Conservation (phyloP, 352 stramenopile species). For the Globisporangium takayamanum region DNA sequence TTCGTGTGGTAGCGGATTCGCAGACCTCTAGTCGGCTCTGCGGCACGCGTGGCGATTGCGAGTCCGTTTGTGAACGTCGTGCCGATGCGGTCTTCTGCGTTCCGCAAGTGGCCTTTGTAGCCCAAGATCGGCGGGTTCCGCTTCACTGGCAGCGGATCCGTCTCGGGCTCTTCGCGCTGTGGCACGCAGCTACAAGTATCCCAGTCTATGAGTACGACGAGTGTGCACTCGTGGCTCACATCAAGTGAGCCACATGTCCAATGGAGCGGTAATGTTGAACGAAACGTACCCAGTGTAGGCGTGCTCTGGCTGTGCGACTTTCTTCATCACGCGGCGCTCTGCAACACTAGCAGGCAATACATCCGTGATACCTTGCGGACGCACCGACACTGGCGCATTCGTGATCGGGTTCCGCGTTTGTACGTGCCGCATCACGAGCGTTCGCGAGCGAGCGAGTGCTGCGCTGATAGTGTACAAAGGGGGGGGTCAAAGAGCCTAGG, state of each 20-base stretch:
- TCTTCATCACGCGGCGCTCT: constrained; percentile 63
- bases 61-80: constrained; percentile 65
- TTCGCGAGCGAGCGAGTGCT: constrained; percentile 57
- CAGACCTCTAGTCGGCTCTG: constrained; percentile 5
- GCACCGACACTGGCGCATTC: constrained; percentile 3
- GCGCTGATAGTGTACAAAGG: no score
- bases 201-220: not conserved
- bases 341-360: constrained; percentile 30
- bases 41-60: constrained; percentile 20
- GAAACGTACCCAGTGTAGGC: constrained; percentile 51
- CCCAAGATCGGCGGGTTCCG: constrained; percentile 43
- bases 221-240: not conserved
- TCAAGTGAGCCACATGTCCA: constrained; percentile 4
- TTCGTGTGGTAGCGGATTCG: no score
- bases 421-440: constrained; percentile 49
- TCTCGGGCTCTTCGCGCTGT: constrained; percentile 16
- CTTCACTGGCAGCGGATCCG: constrained; percentile 15
- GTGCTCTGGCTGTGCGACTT: constrained; percentile 56
- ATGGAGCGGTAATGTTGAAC: constrained; percentile 4
- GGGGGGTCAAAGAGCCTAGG: no score
- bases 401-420: constrained; percentile 14
- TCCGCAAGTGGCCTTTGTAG: constrained; percentile 55
- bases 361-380: constrained; percentile 14
- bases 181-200: constrained; percentile 18
- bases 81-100: constrained; percentile 50